These are phyloP conservation scores for Rossbeevera mucosa DNA, from an alignment of 768 basidiomycete genomes.

Conservation along the genomic window DNA sequence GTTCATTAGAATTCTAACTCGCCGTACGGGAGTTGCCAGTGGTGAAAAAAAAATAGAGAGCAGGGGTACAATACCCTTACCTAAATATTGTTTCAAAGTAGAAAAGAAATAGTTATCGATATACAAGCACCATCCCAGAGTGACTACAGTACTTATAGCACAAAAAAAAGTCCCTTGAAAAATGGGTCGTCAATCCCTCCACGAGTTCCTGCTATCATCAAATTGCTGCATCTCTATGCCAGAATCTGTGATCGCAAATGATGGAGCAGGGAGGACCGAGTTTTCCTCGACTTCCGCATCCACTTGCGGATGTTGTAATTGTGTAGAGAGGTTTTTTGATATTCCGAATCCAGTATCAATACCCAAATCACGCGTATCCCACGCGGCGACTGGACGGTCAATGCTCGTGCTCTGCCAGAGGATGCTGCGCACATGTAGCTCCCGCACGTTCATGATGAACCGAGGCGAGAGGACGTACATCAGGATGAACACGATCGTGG, in stretches of 20 bases:
- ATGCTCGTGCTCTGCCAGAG: background rate
- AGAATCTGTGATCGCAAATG: background rate
- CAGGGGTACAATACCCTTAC: too few relatives aligned
- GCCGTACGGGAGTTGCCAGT: too few relatives aligned
- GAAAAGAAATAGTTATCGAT: too few relatives aligned
- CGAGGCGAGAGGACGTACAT: slow-evolving; percentile 15
- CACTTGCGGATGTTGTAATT: background rate
- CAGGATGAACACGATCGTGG: background rate
- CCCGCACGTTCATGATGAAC: slow-evolving; percentile 18
- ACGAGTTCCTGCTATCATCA: background rate
- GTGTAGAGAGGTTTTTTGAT: background rate
- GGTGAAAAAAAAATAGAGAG: too few relatives aligned
- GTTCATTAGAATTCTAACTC: too few relatives aligned
- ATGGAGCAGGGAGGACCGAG: background rate
- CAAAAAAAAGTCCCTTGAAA: background rate
- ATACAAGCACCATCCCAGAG: background rate
- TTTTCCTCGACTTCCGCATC: background rate
- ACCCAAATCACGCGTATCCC: background rate
- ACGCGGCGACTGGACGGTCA: background rate
- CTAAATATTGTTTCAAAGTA: too few relatives aligned
- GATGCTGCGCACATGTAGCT: background rate
- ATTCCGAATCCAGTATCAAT: slow-evolving; percentile 18
- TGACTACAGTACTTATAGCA: background rate
- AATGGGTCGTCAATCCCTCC: background rate
- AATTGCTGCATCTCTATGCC: background rate